Conservation (phyloP, 2,329 filamentous ascomycete genomes). For the Ceratocystis albifundus region DNA sequence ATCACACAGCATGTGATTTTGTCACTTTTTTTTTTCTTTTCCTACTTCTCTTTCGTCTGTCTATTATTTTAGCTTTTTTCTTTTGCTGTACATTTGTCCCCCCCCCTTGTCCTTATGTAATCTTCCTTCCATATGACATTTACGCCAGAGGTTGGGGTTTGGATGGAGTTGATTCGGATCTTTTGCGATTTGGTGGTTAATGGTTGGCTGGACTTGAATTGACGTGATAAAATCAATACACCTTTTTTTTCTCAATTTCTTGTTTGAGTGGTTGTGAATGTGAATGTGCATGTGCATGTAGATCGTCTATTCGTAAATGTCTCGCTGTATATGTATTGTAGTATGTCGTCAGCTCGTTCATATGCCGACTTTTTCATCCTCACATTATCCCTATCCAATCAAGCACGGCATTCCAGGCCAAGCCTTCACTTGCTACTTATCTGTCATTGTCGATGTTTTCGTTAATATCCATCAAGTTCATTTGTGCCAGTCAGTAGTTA, state of each 20-base stretch:
- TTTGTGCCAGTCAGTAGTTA: constrained; percentile 1
- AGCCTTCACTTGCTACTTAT: background rate
- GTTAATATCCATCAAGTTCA: constrained; percentile 13
- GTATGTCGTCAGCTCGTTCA: background rate
- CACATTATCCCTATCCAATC: too few species aligned
- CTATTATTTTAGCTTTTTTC: background rate
- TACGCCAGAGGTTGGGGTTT: too few species aligned
- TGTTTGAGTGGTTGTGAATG: too few species aligned
- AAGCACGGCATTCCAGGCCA: too few species aligned
- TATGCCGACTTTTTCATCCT: background rate
- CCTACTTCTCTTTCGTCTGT: background rate
- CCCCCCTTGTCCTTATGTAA: background rate
- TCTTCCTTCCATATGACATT: background rate
- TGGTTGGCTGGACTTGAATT: background rate
- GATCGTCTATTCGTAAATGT: background rate
- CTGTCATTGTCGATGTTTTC: background rate
- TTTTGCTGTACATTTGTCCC: background rate
- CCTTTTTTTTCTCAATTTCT: background rate
- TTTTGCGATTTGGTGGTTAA: background rate
- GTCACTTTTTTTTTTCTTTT: background rate
- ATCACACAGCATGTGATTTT: background rate
- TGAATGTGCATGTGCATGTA: too few species aligned
- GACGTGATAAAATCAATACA: background rate
- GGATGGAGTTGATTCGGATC: background rate
- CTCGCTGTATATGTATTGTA: background rate